A percentile compares a stretch with the other conserved stretches of the same genome.
Evolutionary conservation across 2,329 filamentous ascomycete species (phyloP).

Genomic region (Huntiella savannae): DNA sequence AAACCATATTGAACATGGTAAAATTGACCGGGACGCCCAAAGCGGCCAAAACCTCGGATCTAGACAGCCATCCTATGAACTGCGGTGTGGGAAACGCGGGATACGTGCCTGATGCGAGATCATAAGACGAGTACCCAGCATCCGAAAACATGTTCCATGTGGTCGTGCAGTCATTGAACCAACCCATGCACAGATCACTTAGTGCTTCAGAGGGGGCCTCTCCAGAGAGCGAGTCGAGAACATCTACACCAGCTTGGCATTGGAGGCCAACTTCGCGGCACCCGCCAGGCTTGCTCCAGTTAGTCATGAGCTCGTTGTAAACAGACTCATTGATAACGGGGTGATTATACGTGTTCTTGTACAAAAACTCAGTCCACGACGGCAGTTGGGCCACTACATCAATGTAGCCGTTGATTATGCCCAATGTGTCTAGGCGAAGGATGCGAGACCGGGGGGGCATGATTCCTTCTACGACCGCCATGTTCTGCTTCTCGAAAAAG

Average conservation of each 20-base stretch:
- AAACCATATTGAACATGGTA: constrained; percentile 43
- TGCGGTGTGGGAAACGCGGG: constrained; percentile 45
- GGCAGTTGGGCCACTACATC: constrained; percentile 43
- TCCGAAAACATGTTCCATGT: background rate
- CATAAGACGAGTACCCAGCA: constrained; percentile 38
- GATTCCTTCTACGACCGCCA: constrained; percentile 15
- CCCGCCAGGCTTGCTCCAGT: background rate
- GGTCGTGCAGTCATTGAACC: constrained; percentile 12
- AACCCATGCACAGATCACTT: constrained; percentile 27
- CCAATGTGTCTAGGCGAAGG: constrained; percentile 37
- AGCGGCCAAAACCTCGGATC: constrained; percentile 33
- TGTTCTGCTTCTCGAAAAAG: constrained; percentile 42
- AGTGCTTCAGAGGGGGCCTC: constrained; percentile 34
- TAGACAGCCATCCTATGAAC: constrained; percentile 47
- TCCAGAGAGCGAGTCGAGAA: constrained; percentile 29
- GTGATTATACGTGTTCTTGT: constrained; percentile 35
- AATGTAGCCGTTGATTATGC: constrained; percentile 53
- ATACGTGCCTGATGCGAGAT: constrained; percentile 34
- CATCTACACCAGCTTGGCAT: background rate
- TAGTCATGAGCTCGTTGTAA: background rate
- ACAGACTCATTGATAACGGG: constrained; percentile 13
- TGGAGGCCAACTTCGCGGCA: background rate
- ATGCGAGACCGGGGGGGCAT: constrained; percentile 19
- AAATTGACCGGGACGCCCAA: constrained; percentile 45
- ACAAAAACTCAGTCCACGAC: constrained; percentile 22